These are phyloP conservation scores for Fraxinus angustifolia DNA, from an alignment of 305 asterid species.

Conservation along the genomic window DNA sequence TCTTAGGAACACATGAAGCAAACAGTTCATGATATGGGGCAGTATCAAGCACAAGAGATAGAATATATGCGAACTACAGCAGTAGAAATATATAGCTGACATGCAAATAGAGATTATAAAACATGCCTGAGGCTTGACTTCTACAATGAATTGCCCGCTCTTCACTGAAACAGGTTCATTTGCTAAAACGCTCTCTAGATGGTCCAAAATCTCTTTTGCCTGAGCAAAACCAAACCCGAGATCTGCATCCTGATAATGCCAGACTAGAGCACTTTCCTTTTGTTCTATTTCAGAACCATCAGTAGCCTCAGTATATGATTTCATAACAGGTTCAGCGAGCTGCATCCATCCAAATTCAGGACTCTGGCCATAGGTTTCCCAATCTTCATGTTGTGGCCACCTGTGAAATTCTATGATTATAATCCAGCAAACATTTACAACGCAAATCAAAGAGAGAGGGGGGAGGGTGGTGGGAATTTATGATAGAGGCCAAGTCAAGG, in stretches of 20 bases:
- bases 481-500: not conserved
- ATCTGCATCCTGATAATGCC: constrained; percentile 91
- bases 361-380: constrained; percentile 71
- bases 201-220: constrained; percentile 95
- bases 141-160: constrained; percentile 87
- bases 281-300: constrained; percentile 88
- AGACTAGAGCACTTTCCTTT: constrained; percentile 88
- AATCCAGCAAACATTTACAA: constrained; percentile 8
- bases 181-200: constrained; percentile 85
- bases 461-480: not conserved
- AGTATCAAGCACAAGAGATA: not conserved
- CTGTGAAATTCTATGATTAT: constrained; percentile 38
- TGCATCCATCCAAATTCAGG: constrained; percentile 94
- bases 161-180: constrained; percentile 92
- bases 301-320: constrained; percentile 83
- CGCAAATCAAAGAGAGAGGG: not conserved
- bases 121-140: constrained; percentile 91
- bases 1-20: not conserved
- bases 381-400: constrained; percentile 76
- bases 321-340: constrained; percentile 89
- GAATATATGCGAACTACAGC: not conserved
- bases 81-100: not conserved
- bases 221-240: constrained; percentile 84
- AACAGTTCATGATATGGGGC: not conserved
- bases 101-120: constrained; percentile 3